Evolutionary conservation across 371 early-diverging fungal genomes (phyloP).

Genomic region (Mortierella sp.): DNA sequence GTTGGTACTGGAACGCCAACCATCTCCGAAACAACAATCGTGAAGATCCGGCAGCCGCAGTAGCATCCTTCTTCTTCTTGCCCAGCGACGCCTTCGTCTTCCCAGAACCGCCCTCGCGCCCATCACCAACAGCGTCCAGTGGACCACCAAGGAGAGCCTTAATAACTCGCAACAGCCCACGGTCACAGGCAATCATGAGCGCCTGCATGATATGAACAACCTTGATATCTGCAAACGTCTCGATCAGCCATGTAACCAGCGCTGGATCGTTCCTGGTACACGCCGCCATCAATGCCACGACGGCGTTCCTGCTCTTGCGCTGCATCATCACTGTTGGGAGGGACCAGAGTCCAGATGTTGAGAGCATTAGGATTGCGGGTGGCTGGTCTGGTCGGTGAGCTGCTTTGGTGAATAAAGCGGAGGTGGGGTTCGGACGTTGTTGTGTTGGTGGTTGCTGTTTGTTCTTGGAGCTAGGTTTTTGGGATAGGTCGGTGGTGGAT

Average conservation of each 20-base stretch:
- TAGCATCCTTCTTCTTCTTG: not conserved
- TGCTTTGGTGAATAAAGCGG: not conserved
- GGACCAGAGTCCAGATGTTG: conserved; percentile 27
- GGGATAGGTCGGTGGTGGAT: not conserved
- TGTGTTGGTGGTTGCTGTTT: not conserved
- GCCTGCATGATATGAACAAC: conserved; percentile 50
- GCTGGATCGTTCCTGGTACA: conserved; percentile 41
- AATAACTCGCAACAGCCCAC: conserved; percentile 30
- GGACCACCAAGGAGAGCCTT: conserved; percentile 25
- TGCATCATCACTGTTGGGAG: conserved; percentile 42
- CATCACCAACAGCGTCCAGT: not conserved
- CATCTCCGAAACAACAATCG: conserved; percentile 32
- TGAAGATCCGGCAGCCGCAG: not conserved
- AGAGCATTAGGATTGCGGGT: conserved; percentile 33
- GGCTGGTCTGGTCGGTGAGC: not conserved
- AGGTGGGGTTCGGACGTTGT: not conserved
- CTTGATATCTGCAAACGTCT: conserved; percentile 51
- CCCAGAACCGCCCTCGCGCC: not conserved
- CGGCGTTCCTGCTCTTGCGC: conserved; percentile 48
- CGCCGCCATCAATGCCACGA: conserved; percentile 52
- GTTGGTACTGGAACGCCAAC: conserved; percentile 29
- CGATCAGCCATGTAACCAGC: conserved; percentile 45
- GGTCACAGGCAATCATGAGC: conserved; percentile 50
- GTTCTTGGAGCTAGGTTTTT: not conserved
- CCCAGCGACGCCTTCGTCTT: not conserved